Base-by-base conservation (phyloP, 768 basidiomycete genomes). In the Stropharia rugosoannulata region DNA sequence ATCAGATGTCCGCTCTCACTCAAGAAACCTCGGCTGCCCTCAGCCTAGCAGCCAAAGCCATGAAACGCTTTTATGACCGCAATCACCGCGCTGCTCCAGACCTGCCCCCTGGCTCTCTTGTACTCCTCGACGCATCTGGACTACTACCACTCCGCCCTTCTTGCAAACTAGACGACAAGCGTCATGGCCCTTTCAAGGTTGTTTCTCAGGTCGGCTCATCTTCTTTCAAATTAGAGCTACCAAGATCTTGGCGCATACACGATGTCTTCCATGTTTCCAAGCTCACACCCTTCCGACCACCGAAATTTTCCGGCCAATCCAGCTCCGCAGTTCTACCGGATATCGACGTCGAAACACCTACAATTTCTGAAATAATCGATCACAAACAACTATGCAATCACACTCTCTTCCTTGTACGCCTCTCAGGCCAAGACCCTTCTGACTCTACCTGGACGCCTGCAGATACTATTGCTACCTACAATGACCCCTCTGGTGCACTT, bases 1-100 rank as follows among this genome's bases (percentile, higher is more conserved):
- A 57, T 7, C 54, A 65, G 47, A 64, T 71, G 38, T 18, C 61
- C 13, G 39, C 54, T 8, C 54, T 70, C 18, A 51, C 46, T 15
- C 45, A 58, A 7, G 59, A 67, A 50, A 47, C 62, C 0, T n/a
- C 59, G 6, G 49, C 61, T 0, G 58, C 61, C 3, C 40, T 66
- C 0, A 39, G 55, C 13, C 36, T 49, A 46, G 65, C 68, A 1
- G 64, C 68, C 15, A 46, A 65, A 2, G 41, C 42, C 0, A 66
- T 67, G 58, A 65, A 62, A 40, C n/a, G n/a, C n/a, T n/a, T n/a
- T n/a, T n/a, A n/a, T n/a, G n/a, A n/a, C n/a, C n/a, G n/a, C n/a
- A n/a, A 27, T 39, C n/a, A n/a, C 8, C 35, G 43, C 1, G 50
- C 53, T 35, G 40, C 56, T 35, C 44, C 51, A 46, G 16, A 16